Evolutionary conservation across 2,329 filamentous ascomycete species (phyloP).

Genomic region (Plenodomus lindquistii): DNA sequence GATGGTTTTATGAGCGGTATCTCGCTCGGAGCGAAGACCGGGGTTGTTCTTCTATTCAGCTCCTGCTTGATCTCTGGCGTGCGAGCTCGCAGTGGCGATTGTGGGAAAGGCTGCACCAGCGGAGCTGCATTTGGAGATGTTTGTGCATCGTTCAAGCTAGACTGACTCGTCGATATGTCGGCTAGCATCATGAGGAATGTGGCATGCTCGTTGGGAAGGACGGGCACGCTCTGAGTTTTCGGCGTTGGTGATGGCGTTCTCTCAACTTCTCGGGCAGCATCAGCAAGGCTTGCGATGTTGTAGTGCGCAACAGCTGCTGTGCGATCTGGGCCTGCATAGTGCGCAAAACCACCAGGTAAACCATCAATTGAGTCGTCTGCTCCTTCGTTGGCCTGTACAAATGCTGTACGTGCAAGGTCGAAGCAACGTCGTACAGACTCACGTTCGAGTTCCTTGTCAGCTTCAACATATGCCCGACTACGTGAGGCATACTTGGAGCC

Average conservation of each 20-base stretch:
- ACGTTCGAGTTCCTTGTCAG: conserved; percentile 41
- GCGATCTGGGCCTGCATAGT: conserved; percentile 47
- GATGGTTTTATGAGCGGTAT: conserved; percentile 17
- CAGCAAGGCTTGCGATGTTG: conserved; percentile 40
- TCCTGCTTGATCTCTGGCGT: conserved; percentile 21
- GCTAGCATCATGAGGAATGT: conserved; percentile 46
- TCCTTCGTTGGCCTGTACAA: conserved; percentile 36
- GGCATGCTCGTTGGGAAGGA: conserved; percentile 49
- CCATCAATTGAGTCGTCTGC: conserved; percentile 37
- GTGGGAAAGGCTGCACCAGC: conserved; percentile 8
- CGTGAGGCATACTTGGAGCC: conserved; percentile 46
- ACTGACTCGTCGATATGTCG: conserved; percentile 34
- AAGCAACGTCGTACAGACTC: conserved; percentile 31
- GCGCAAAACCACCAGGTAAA: conserved; percentile 43
- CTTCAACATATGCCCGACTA: conserved; percentile 47
- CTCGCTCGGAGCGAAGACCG: conserved; percentile 13
- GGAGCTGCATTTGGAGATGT: conserved; percentile 4
- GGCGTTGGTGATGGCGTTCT: conserved; percentile 26
- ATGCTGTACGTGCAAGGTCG: conserved; percentile 23
- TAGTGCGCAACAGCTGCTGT: conserved; percentile 45
- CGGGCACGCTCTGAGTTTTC: conserved; percentile 13
- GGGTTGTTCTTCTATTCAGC: conserved; percentile 20
- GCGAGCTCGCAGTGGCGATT: conserved; percentile 7
- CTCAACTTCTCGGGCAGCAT: conserved; percentile 43
- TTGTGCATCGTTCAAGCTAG: conserved; percentile 8